Evolutionary conservation across 805 yeast species (phyloP), one percentile per base, ranked within the genome.

Genomic region (Candida dendrica): DNA sequence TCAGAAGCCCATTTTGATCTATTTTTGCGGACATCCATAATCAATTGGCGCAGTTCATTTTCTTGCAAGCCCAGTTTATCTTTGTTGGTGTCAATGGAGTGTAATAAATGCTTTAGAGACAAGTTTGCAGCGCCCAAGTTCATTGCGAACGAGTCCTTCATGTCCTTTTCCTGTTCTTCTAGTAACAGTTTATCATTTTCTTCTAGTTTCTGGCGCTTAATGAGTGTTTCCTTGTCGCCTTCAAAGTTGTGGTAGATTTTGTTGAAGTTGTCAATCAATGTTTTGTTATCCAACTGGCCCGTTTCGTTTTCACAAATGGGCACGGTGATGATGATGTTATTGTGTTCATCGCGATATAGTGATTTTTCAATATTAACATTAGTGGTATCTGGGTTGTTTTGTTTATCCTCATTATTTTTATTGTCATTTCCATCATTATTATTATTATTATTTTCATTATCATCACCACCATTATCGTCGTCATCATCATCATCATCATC

Each of bases 1-100:
- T 93, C 97, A 44, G 86, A 86, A 8, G 97, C 95, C 99, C 98
- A 93, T 63, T 93, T 93, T 0, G 98, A 95, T 45, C 98, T 70
- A 57, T 90, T 91, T 53, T 90, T 93, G 39, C 97, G 73, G 9
- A 93, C 98, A 57, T 93, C 98, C 74, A 86, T 76, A 41, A 93
- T 82, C 47, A 93, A 68, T 46, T 84, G 84, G 45, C 91, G 77
- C 42, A 93, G 74, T 58, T 93, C 98, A 42, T 76, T 69, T 55
- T 91, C 98, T 10, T 87, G 79, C 27, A 93, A 68, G 16, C 72
- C 69, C 42, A 91, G 66, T 45, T 77, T 75, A n/a, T 87, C 86
- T 52, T 96, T 76, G 45, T 84, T 79, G 20, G 75, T 77, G 48
- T 88, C 96, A 42, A 93, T 88, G 2, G 83, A 75, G 7, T 78